These are phyloP conservation scores for Pseudocercospora pini-densiflorae DNA, from an alignment of 2,329 filamentous ascomycete genomes.

Conservation along the genomic window DNA sequence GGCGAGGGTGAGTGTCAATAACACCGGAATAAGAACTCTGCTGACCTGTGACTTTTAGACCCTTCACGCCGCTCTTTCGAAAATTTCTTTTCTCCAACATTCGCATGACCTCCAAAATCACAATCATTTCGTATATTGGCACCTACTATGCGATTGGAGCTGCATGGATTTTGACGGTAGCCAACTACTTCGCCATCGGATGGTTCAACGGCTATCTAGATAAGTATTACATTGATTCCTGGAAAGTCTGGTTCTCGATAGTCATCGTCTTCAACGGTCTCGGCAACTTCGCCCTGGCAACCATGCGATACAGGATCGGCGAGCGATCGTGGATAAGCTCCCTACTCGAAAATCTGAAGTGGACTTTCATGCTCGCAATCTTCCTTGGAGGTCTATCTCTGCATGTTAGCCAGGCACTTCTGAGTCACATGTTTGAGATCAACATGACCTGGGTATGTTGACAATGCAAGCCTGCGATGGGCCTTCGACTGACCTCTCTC, in stretches of 20 bases:
- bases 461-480: not conserved
- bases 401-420: conserved; percentile 78
- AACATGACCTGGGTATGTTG: conserved; percentile 72
- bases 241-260: conserved; percentile 66
- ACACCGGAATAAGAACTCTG: not conserved
- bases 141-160: conserved; percentile 74
- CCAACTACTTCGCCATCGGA: conserved; percentile 74
- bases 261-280: conserved; percentile 68
- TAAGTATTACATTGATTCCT: conserved; percentile 70
- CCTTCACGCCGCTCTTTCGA: conserved; percentile 68
- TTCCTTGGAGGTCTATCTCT: conserved; percentile 83
- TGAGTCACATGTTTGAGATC: conserved; percentile 83
- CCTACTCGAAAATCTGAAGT: conserved; percentile 64
- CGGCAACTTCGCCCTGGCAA: conserved; percentile 64
- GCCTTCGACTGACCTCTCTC: not conserved
- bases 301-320: conserved; percentile 65
- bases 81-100: conserved; percentile 66
- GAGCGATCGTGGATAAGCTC: conserved; percentile 57
- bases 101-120: conserved; percentile 68
- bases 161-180: conserved; percentile 67
- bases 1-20: conserved; percentile 36
- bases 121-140: conserved; percentile 72
- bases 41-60: conserved; percentile 46
- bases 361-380: conserved; percentile 71
- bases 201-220: conserved; percentile 71